A percentile compares a stretch with the other conserved stretches of the same genome.
Evolutionary conservation across 148 eudicot species (phyloP).

Genomic region (Camellia japonica): DNA sequence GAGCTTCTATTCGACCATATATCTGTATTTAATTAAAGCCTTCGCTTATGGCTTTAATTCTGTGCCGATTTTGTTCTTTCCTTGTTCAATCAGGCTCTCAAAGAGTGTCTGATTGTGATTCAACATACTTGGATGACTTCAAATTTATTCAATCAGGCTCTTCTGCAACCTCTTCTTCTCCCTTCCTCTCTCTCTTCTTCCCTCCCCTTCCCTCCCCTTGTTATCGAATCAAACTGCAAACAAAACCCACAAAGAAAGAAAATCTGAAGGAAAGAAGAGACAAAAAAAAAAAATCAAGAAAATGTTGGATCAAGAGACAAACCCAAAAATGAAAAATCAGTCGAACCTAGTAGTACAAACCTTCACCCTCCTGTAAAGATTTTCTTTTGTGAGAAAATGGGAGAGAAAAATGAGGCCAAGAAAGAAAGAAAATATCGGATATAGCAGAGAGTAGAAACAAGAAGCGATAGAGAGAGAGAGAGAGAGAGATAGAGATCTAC

Average conservation of each 20-base stretch:
- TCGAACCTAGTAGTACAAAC: not conserved
- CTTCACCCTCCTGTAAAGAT: constrained; percentile 1
- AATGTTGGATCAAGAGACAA: not conserved
- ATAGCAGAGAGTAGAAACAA: not conserved
- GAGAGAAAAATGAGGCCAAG: constrained; percentile 15
- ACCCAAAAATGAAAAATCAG: not conserved
- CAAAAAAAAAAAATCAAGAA: not conserved
- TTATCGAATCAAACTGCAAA: not conserved
- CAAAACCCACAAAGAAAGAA: not conserved
- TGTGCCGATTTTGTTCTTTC: too few relatives aligned
- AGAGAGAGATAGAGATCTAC: not conserved
- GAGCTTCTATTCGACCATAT: too few relatives aligned
- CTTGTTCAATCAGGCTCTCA: too few relatives aligned
- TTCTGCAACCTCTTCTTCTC: too few relatives aligned
- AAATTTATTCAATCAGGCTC: too few relatives aligned
- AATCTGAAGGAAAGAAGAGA: not conserved
- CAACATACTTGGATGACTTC: too few relatives aligned
- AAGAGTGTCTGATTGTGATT: too few relatives aligned
- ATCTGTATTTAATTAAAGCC: too few relatives aligned
- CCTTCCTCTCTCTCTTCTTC: too few relatives aligned
- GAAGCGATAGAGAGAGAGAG: not conserved
- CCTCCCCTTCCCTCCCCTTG: too few relatives aligned
- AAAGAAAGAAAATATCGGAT: not conserved
- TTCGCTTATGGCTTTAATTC: too few relatives aligned
- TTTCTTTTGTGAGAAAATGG: too few relatives aligned